Conservation (phyloP, 768 basidiomycete species). For the Roridomyces roridus region DNA sequence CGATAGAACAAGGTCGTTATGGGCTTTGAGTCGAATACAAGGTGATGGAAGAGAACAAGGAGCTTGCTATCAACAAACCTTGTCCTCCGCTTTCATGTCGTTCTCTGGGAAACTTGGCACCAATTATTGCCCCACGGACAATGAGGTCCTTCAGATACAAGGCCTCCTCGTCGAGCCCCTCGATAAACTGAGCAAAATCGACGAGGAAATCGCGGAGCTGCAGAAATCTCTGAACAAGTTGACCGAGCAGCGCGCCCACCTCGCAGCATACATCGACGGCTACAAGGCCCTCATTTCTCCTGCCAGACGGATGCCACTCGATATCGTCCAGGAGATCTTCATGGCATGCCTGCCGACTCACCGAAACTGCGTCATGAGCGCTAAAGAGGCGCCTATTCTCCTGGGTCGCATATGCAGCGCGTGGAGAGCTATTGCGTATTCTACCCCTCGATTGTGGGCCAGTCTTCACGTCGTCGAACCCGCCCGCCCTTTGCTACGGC, state of each 20-base stretch:
- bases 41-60: too few species aligned
- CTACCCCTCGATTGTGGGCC: conserved; percentile 36
- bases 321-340: conserved; percentile 14
- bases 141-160: not conserved
- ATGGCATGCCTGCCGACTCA: conserved; percentile 12
- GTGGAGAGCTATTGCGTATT: conserved; percentile 31
- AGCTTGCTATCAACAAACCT: too few species aligned
- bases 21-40: too few species aligned
- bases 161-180: not conserved
- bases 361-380: conserved; percentile 24
- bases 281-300: conserved; percentile 4
- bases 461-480: conserved; percentile 18
- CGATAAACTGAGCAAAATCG: not conserved
- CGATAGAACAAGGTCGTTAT: too few species aligned
- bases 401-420: conserved; percentile 36
- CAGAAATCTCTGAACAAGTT: conserved; percentile 1
- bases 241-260: not conserved
- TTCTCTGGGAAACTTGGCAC: not conserved
- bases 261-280: not conserved
- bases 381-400: conserved; percentile 29
- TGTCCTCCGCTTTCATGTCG: too few species aligned
- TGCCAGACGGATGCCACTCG: conserved; percentile 1
- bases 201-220: not conserved
- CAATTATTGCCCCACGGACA: not conserved
- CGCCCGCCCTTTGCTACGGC: not conserved